These are phyloP conservation scores for Sphagnum fallax DNA, from an alignment of 228 moss, liverwort and hornwort genomes.

Conservation along the genomic window DNA sequence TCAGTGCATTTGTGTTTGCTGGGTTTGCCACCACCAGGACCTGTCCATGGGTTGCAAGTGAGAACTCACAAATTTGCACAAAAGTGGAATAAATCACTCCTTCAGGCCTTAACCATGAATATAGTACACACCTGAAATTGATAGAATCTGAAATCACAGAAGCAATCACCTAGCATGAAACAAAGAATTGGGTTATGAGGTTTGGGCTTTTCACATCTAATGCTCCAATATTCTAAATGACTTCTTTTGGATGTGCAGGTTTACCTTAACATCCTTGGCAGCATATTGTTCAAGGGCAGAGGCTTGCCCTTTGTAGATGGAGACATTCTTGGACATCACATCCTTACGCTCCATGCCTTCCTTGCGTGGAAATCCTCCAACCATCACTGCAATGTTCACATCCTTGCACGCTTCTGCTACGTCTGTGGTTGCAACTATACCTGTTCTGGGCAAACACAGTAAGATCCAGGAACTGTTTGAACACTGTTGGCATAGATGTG, in stretches of 20 bases:
- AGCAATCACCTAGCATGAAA: too few species aligned
- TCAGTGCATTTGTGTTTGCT: conserved; percentile 94
- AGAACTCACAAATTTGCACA: too few species aligned
- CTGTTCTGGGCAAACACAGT: conserved; percentile 19
- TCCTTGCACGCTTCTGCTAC: conserved; percentile 85
- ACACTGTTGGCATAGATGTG: too few species aligned
- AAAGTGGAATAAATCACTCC: too few species aligned
- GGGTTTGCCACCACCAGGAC: conserved; percentile 96
- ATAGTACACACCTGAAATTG: too few species aligned
- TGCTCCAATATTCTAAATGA: too few species aligned
- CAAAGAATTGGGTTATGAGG: too few species aligned
- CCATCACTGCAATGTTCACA: conserved; percentile 94
- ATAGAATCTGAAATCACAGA: too few species aligned
- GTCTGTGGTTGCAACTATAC: conserved; percentile 85
- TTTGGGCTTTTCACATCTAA: too few species aligned
- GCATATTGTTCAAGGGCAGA: conserved; percentile 88
- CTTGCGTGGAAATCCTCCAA: conserved; percentile 97
- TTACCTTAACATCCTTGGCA: conserved; percentile 87
- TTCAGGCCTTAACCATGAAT: too few species aligned
- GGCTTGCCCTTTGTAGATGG: conserved; percentile 96
- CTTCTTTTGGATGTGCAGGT: too few species aligned
- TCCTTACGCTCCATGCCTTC: conserved; percentile 99
- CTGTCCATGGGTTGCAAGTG: conserved; percentile 20
- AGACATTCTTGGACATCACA: conserved; percentile 98
- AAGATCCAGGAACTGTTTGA: neutral